Percentiles rank a stretch among this genome's conserved stretches.
These are phyloP conservation scores for Fomitopsis pulvina DNA, from an alignment of 768 basidiomycete genomes.

Conservation along the genomic window DNA sequence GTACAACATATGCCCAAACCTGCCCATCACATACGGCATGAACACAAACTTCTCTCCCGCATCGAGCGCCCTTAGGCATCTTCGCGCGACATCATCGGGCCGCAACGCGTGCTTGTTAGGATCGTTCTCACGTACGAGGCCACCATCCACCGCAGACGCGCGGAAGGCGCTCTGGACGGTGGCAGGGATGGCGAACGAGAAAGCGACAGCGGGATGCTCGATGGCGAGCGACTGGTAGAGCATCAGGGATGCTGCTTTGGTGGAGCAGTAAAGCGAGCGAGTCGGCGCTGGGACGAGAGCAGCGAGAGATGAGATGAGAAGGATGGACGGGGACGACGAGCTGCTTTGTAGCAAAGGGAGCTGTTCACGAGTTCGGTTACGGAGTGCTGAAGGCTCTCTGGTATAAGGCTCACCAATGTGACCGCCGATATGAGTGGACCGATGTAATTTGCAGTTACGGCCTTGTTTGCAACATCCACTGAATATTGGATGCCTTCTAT, in stretches of 20 bases:
- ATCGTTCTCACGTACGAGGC: slow-evolving; percentile 35
- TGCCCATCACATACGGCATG: slow-evolving; percentile 42
- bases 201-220: slow-evolving; percentile 65
- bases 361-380: slow-evolving; percentile 30
- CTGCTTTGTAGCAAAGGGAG: slow-evolving; percentile 66
- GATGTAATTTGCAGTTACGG: slow-evolving; percentile 56
- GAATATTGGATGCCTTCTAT: slow-evolving; percentile 53
- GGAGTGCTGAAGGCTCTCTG: neutral
- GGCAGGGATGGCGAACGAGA: slow-evolving; percentile 56
- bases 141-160: slow-evolving; percentile 68
- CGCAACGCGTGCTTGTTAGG: slow-evolving; percentile 55
- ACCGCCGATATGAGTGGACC: slow-evolving; percentile 67
- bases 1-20: slow-evolving; percentile 47
- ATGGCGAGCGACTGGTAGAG: slow-evolving; percentile 77
- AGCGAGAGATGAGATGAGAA: slow-evolving; percentile 75
- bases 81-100: slow-evolving; percentile 48
- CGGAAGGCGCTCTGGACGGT: slow-evolving; percentile 78
- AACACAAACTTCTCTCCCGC: slow-evolving; percentile 48
- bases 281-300: slow-evolving; percentile 82
- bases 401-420: slow-evolving; percentile 50
- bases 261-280: slow-evolving; percentile 75
- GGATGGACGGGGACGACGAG: slow-evolving; percentile 63
- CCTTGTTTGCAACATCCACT: slow-evolving; percentile 49
- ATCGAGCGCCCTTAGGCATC: slow-evolving; percentile 60
- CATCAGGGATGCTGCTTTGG: slow-evolving; percentile 72